Evolutionary conservation across 495 filamentous ascomycete species (phyloP).

Genomic region (Staphylotrichum longicolle): DNA sequence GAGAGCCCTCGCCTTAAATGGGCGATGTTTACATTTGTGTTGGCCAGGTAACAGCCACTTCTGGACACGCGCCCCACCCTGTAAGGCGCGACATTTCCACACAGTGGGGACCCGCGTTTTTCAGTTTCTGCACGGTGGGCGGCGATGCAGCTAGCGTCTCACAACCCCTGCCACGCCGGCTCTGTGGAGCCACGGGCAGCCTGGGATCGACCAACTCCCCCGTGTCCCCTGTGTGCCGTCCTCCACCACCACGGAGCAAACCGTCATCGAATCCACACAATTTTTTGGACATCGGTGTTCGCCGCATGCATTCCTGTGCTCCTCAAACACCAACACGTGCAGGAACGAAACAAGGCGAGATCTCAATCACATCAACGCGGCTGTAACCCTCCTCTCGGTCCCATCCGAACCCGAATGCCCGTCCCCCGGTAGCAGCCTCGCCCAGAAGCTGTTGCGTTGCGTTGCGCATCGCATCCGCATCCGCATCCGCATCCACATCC

Average conservation of each 20-base stretch:
- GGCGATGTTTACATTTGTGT: conserved; percentile 11
- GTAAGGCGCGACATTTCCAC: no score
- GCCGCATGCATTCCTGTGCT: no score
- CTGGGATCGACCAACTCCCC: neutral
- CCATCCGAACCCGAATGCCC: conserved; percentile 5
- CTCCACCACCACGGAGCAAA: neutral
- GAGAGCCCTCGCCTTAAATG: neutral
- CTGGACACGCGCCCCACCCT: no score
- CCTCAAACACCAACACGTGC: no score
- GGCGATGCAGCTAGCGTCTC: neutral
- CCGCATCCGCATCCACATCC: conserved; percentile 2
- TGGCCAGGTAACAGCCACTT: conserved; percentile 1
- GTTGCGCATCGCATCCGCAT: neutral
- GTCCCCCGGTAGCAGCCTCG: neutral
- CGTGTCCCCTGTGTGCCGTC: neutral
- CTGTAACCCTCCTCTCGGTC: no score
- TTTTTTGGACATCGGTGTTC: neutral
- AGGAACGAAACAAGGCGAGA: no score
- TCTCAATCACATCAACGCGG: no score
- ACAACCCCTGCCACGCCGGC: conserved; percentile 1
- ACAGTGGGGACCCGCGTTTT: no score
- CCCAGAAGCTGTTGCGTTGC: neutral
- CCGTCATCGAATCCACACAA: no score
- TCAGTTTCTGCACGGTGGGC: no score
- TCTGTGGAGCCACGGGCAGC: conserved; percentile 4